Conservation (phyloP, 1,284 basidiomycete species). For the Kwoniella shivajii region DNA sequence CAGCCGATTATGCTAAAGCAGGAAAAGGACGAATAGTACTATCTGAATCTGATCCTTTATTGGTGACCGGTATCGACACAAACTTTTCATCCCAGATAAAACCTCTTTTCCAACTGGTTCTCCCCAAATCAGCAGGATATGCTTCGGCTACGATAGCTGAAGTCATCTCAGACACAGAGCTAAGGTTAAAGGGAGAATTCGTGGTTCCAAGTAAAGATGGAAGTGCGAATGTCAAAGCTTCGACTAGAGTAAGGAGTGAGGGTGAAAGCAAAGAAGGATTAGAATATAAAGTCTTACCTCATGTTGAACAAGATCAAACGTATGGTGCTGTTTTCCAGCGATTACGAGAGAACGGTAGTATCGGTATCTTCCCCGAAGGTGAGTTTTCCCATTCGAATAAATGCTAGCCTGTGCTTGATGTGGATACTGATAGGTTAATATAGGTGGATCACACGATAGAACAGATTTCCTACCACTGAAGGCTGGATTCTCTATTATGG, state of each 20-base stretch:
- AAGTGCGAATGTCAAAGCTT: constrained; percentile 69
- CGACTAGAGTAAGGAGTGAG: constrained; percentile 69
- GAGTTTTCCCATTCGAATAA: constrained; percentile 20
- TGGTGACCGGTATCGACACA: constrained; percentile 76
- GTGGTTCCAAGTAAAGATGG: constrained; percentile 52
- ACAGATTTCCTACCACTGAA: constrained; percentile 93
- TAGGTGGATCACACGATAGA: constrained; percentile 94
- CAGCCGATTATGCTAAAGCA: constrained; percentile 80
- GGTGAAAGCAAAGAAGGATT: constrained; percentile 62
- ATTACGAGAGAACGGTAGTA: constrained; percentile 82
- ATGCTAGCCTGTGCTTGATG: neutral
- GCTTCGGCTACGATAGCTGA: constrained; percentile 82
- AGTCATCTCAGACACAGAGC: constrained; percentile 83
- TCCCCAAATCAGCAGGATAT: constrained; percentile 80
- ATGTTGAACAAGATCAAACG: constrained; percentile 91
- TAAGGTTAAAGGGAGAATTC: constrained; percentile 85
- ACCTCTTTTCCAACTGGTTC: constrained; percentile 82
- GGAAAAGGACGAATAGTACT: constrained; percentile 76
- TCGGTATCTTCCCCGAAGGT: constrained; percentile 98
- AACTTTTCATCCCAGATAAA: constrained; percentile 75
- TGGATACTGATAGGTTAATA: no score
- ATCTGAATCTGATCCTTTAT: constrained; percentile 72
- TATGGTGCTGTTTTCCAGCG: constrained; percentile 91
- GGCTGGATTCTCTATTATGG: constrained; percentile 95
- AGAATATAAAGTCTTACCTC: constrained; percentile 75